These are phyloP conservation scores for Pezicula carpinea DNA, from an alignment of 2,329 filamentous ascomycete genomes.

Conservation along the genomic window DNA sequence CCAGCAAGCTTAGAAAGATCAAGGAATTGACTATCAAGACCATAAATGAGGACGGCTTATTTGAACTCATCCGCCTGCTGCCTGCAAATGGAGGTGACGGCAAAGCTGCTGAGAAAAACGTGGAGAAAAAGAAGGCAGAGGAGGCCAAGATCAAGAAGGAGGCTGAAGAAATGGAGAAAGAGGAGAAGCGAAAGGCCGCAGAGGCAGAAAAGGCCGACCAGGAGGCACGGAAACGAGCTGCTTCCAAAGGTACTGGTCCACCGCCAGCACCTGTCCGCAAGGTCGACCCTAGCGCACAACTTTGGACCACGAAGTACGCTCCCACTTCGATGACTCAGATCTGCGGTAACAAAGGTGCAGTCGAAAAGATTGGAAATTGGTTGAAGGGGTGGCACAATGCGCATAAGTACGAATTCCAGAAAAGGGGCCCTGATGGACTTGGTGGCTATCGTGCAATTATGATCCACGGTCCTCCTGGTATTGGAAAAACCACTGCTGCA, in stretches of 20 bases:
- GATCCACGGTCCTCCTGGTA: slow-evolving; percentile 90
- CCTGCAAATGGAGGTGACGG: slow-evolving; percentile 84
- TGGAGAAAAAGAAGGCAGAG: slow-evolving; percentile 80
- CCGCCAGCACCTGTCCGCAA: slow-evolving; percentile 35
- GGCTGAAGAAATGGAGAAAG: slow-evolving; percentile 78
- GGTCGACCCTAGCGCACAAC: slow-evolving; percentile 50
- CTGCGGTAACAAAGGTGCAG: slow-evolving; percentile 86
- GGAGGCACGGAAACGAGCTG: slow-evolving; percentile 26
- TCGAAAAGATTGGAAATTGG: slow-evolving; percentile 89
- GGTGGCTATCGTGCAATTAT: slow-evolving; percentile 86
- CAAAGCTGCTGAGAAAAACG: slow-evolving; percentile 79
- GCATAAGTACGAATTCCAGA: slow-evolving; percentile 76
- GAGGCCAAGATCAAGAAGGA: slow-evolving; percentile 72
- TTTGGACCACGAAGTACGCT: slow-evolving; percentile 96
- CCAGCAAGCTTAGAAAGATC: slow-evolving; percentile 88
- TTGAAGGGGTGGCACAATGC: slow-evolving; percentile 75
- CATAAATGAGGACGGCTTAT: slow-evolving; percentile 89
- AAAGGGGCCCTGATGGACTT: slow-evolving; percentile 77
- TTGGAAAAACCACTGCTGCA: slow-evolving; percentile 95
- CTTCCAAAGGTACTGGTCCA: slow-evolving; percentile 33
- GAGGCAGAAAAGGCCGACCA: slow-evolving; percentile 47
- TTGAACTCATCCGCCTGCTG: slow-evolving; percentile 74
- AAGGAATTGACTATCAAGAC: slow-evolving; percentile 75
- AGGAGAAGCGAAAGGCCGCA: slow-evolving; percentile 59
- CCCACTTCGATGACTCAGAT: slow-evolving; percentile 81